A percentile compares a stretch with the other conserved stretches of the same genome.
Conservation (phyloP, 2,329 filamentous ascomycete genomes). For the Xylaria sp. region DNA sequence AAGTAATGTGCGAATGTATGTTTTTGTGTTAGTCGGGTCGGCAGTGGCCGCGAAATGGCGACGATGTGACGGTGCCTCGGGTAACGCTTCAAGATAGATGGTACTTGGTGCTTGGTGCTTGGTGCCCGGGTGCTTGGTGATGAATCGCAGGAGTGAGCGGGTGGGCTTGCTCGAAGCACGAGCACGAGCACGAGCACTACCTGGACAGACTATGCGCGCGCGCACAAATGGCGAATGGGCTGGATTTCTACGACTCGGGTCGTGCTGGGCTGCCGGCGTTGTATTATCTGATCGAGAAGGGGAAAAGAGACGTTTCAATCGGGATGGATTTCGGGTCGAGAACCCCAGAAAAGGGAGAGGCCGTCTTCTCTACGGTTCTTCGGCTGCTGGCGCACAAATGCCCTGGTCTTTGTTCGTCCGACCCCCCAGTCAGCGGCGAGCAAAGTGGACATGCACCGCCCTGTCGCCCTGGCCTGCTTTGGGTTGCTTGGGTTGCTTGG, state of each 20-base stretch:
- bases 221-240: conserved; percentile 4
- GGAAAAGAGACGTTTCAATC: conserved; percentile 31
- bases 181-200: no score
- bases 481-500: no score
- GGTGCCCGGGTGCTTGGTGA: neutral
- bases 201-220: no score
- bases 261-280: conserved; percentile 21
- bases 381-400: conserved; percentile 32
- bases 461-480: conserved; percentile 27
- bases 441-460: conserved; percentile 29
- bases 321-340: conserved; percentile 26
- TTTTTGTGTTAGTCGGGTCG: neutral
- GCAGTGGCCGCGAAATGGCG: conserved; percentile 10
- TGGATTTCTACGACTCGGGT: conserved; percentile 10
- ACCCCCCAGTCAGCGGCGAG: conserved; percentile 32
- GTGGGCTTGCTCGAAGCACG: conserved; percentile 17
- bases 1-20: neutral
- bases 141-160: conserved; percentile 29
- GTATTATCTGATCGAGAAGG: conserved; percentile 27
- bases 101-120: conserved; percentile 2
- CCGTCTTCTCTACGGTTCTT: conserved; percentile 32
- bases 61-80: conserved; percentile 9
- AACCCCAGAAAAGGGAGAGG: conserved; percentile 29
- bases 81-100: conserved; percentile 12
- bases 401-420: conserved; percentile 29